Conservation (phyloP, 2,329 filamentous ascomycete genomes). For the Pseudogymnoascus sp. region DNA sequence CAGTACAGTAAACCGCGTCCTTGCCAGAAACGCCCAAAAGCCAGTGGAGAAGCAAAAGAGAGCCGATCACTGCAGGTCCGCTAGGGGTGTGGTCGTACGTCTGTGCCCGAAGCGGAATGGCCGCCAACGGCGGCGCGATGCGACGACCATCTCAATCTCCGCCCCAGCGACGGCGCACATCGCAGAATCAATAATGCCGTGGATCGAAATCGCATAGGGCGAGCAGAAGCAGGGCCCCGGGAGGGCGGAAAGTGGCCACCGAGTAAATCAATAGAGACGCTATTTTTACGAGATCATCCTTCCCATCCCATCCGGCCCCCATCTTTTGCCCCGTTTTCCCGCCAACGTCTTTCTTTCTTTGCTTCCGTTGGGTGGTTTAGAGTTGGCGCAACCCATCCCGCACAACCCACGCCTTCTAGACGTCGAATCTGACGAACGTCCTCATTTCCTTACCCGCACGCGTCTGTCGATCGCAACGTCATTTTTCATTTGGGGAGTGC, state of each 20-base stretch:
- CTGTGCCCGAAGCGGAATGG: not conserved
- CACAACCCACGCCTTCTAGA: not conserved
- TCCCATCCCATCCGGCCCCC: not conserved
- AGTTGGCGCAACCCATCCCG: conserved; percentile 3
- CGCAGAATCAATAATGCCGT: not conserved
- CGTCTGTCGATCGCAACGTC: not conserved
- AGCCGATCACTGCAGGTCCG: not conserved
- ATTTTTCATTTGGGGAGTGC: not conserved
- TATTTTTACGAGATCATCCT: conserved; percentile 1
- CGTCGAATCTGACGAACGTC: not conserved
- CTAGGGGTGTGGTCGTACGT: not conserved
- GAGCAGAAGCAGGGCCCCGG: not conserved
- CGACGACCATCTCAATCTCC: conserved; percentile 1
- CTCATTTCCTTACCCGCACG: not conserved
- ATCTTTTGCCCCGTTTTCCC: not conserved
- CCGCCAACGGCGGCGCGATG: not conserved
- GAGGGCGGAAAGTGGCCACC: not conserved
- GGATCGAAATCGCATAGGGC: not conserved
- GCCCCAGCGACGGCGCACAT: not conserved
- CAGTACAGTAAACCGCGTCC: not conserved
- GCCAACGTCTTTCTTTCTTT: not conserved
- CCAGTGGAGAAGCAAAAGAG: not conserved
- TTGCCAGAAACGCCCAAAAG: not conserved
- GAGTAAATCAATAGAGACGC: not conserved
- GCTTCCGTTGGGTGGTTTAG: not conserved